Conservation (phyloP, 1,139 yeast genomes). For the Citeromyces hawaiiensis region DNA sequence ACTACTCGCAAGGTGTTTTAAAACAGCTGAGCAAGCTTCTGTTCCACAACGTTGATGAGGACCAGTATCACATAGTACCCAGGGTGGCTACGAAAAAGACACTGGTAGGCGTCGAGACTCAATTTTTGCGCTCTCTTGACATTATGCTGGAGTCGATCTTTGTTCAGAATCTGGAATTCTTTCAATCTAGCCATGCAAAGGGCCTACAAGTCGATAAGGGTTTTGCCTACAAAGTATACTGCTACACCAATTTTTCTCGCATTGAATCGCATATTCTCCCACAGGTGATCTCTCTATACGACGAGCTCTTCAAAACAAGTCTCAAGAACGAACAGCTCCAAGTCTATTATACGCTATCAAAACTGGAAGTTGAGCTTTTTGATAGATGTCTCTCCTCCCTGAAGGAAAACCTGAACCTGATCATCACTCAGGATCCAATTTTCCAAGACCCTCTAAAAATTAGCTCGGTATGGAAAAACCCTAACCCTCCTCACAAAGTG, state of each 20-base stretch:
- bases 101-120: conserved; percentile 28
- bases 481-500: conserved; percentile 14
- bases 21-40: conserved; percentile 1
- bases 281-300: conserved; percentile 29
- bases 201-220: conserved; percentile 9
- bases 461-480: conserved; percentile 22
- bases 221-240: conserved; percentile 22
- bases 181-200: conserved; percentile 9
- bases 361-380: conserved; percentile 37
- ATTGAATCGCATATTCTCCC: conserved; percentile 32
- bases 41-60: conserved; percentile 7
- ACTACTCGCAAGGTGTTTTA: conserved; percentile 14
- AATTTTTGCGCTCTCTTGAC: conserved; percentile 36
- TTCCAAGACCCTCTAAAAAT: not conserved
- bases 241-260: conserved; percentile 36
- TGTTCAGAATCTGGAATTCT: conserved; percentile 25
- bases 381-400: not conserved
- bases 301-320: conserved; percentile 29
- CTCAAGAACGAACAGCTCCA: conserved; percentile 24
- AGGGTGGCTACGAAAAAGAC: conserved; percentile 27
- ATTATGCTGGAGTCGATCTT: conserved; percentile 34
- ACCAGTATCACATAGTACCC: conserved; percentile 9
- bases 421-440: conserved; percentile 21
- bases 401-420: conserved; percentile 27
- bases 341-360: conserved; percentile 27